These are phyloP conservation scores for Hypoxylon perforatum DNA, from an alignment of 495 filamentous ascomycete genomes.

Conservation along the genomic window DNA sequence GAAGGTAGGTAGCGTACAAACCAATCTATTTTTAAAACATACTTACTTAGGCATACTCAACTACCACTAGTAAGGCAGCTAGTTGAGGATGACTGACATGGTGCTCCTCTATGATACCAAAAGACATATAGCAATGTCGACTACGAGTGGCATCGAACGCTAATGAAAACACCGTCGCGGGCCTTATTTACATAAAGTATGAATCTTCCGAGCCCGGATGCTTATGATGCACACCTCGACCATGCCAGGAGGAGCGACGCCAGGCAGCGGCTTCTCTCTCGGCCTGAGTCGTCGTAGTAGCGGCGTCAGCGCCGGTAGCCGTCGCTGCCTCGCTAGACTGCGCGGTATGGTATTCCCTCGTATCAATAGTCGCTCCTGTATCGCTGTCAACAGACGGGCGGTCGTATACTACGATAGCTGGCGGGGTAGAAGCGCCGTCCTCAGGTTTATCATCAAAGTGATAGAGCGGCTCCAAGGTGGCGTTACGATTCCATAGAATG, in stretches of 20 bases:
- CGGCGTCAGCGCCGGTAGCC: conserved; percentile 22
- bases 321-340: conserved; percentile 14
- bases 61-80: too few relatives aligned
- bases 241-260: conserved; percentile 32
- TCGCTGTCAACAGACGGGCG: conserved; percentile 9
- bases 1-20: too few relatives aligned
- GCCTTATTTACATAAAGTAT: conserved; percentile 13
- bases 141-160: not conserved
- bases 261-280: conserved; percentile 20
- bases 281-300: conserved; percentile 14
- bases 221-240: conserved; percentile 10
- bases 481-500: conserved; percentile 57
- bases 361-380: conserved; percentile 16
- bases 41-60: too few relatives aligned
- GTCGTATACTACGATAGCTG: conserved; percentile 5
- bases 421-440: not conserved
- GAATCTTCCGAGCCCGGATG: conserved; percentile 17
- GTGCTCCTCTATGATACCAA: too few relatives aligned
- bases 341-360: conserved; percentile 3
- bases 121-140: not conserved
- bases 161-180: not conserved
- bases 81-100: too few relatives aligned
- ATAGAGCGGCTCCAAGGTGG: conserved; percentile 56
- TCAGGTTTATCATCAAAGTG: conserved; percentile 46
- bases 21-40: too few relatives aligned